A percentile compares a stretch with the other conserved stretches of the same genome.
These are phyloP conservation scores for Albophoma yamanashiensis DNA, from an alignment of 2,329 filamentous ascomycete genomes.

Conservation along the genomic window DNA sequence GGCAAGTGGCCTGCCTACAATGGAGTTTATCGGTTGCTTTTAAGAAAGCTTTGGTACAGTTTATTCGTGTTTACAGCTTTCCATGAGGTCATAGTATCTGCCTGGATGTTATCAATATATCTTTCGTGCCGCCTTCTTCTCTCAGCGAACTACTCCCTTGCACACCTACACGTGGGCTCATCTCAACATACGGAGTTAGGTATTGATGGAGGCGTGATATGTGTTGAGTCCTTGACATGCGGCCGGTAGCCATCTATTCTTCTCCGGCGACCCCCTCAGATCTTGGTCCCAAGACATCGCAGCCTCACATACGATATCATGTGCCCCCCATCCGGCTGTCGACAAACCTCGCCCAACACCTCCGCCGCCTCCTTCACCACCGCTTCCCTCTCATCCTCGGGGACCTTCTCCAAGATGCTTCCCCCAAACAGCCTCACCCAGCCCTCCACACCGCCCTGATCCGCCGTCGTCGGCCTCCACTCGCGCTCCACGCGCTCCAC, in stretches of 20 bases:
- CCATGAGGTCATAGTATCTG: no score
- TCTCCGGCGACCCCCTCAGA: background rate
- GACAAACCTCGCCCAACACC: background rate
- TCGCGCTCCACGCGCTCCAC: conserved; percentile 48
- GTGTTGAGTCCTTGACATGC: background rate
- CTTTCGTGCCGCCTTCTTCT: no score
- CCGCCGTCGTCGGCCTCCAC: conserved; percentile 53
- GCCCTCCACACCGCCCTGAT: conserved; percentile 48
- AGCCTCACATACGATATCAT: background rate
- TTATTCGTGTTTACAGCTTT: no score
- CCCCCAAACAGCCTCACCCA: conserved; percentile 53
- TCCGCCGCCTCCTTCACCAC: background rate
- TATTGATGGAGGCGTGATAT: background rate
- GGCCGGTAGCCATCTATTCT: background rate
- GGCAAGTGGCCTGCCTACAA: no score
- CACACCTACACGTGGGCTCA: background rate
- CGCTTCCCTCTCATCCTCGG: background rate
- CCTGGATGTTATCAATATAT: no score
- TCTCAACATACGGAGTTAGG: background rate
- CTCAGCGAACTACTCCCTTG: no score
- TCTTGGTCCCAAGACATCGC: background rate
- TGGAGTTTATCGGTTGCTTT: no score
- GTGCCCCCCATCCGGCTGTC: background rate
- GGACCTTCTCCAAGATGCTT: background rate
- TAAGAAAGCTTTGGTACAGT: no score